These are phyloP conservation scores for Truncatella angustata DNA, from an alignment of 2,329 filamentous ascomycete genomes.

Conservation along the genomic window DNA sequence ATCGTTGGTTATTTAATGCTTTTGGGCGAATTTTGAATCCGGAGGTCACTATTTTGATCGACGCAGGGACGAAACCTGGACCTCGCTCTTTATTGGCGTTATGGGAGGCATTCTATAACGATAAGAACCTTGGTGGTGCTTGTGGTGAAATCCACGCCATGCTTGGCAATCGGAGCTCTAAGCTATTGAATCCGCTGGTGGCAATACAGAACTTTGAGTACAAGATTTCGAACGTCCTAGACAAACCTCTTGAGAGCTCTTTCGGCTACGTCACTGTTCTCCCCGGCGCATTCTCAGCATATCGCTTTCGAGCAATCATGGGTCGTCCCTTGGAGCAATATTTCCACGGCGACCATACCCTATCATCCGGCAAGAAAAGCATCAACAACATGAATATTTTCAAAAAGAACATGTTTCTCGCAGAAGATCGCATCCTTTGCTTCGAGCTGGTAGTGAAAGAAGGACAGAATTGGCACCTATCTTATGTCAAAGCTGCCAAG, in stretches of 20 bases:
- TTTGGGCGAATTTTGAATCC: constrained; percentile 97
- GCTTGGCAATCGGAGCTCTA: constrained; percentile 86
- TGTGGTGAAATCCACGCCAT: constrained; percentile 99
- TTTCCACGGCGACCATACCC: constrained; percentile 98
- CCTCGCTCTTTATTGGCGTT: constrained; percentile 85
- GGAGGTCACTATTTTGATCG: constrained; percentile 92
- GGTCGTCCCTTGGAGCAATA: constrained; percentile 96
- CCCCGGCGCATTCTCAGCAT: constrained; percentile 97
- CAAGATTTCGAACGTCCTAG: constrained; percentile 99
- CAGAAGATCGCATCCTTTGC: constrained; percentile 99
- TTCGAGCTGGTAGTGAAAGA: constrained; percentile 99
- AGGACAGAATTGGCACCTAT: constrained; percentile 97
- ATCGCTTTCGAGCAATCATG: constrained; percentile 97
- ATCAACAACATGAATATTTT: constrained; percentile 99
- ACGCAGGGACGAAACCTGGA: constrained; percentile 96
- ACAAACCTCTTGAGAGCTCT: constrained; percentile 94
- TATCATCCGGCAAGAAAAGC: constrained; percentile 97
- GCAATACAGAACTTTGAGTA: constrained; percentile 99
- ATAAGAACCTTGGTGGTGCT: constrained; percentile 96
- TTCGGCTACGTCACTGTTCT: constrained; percentile 98
- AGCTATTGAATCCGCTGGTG: constrained; percentile 93
- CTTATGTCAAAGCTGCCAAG: constrained; percentile 98
- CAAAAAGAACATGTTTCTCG: constrained; percentile 99
- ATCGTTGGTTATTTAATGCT: constrained; percentile 97
- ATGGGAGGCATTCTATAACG: constrained; percentile 99